Percentiles rank a stretch among this genome's conserved stretches.
phyloP scores from a whole-genome alignment of 2,329 filamentous ascomycete genomes.

The Drechmeria coniospora region DNA sequence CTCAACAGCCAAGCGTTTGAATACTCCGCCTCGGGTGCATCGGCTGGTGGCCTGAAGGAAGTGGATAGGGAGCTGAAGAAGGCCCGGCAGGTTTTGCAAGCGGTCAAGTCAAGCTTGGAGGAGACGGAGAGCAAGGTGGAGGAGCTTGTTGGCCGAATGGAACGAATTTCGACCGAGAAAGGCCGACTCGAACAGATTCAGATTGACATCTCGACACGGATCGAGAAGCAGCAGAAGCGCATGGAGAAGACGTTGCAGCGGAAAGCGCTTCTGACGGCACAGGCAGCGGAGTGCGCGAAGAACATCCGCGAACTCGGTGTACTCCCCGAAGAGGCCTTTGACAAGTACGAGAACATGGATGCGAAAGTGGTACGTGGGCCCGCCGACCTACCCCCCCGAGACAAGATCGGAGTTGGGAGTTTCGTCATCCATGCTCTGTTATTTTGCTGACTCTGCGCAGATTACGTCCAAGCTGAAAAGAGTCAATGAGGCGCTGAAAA shows the following conservation, averaged over 20 bases:
- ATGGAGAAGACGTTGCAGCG: conserved; percentile 89
- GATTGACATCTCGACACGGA: conserved; percentile 59
- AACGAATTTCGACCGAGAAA: conserved; percentile 38
- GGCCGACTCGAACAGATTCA: conserved; percentile 54
- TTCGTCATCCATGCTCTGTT: no score
- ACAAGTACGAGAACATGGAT: conserved; percentile 74
- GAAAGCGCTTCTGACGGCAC: conserved; percentile 62
- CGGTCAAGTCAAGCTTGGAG: conserved; percentile 51
- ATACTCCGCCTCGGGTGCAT: conserved; percentile 40
- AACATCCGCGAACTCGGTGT: conserved; percentile 90
- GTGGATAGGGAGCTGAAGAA: conserved; percentile 70
- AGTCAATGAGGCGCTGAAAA: conserved; percentile 84
- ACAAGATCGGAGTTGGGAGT: neutral
- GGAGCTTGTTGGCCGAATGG: conserved; percentile 30
- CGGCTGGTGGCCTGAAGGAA: conserved; percentile 55
- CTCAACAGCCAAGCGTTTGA: conserved; percentile 65
- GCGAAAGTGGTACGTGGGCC: conserved; percentile 49
- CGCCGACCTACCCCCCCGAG: neutral
- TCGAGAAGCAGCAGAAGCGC: conserved; percentile 73
- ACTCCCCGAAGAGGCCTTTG: conserved; percentile 83
- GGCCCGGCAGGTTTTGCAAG: conserved; percentile 50
- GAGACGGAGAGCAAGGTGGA: conserved; percentile 63
- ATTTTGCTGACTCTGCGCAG: conserved; percentile 20
- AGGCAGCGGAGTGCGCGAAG: conserved; percentile 66
- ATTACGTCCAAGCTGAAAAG: conserved; percentile 63